phyloP scores from a whole-genome alignment of 371 early-diverging fungal genomes.

The Lichtheimia ramosa region DNA sequence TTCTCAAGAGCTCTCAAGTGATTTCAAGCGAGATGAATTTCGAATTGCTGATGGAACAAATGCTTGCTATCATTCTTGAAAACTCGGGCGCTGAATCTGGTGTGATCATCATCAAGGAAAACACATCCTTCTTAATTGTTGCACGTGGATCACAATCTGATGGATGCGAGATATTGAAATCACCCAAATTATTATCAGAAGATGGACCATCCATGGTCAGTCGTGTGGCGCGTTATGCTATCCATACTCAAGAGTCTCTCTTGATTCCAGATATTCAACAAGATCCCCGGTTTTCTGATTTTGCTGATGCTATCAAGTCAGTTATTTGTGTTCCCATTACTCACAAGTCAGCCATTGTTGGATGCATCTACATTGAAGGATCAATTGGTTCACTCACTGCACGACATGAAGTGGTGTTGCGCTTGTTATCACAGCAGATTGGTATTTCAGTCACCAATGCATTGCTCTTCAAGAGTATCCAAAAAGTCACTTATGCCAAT shows the following conservation, averaged over 20 bases:
- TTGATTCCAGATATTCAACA: constrained; percentile 39
- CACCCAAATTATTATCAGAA: constrained; percentile 36
- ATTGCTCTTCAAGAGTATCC: constrained; percentile 51
- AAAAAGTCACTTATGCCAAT: constrained; percentile 46
- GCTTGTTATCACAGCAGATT: constrained; percentile 56
- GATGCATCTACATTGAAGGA: constrained; percentile 61
- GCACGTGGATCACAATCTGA: constrained; percentile 40
- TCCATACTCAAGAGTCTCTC: constrained; percentile 40
- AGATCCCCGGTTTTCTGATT: constrained; percentile 45
- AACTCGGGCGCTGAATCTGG: constrained; percentile 51
- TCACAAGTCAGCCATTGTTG: constrained; percentile 56
- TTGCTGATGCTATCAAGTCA: constrained; percentile 33
- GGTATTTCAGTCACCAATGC: constrained; percentile 66
- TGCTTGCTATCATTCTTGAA: constrained; percentile 52
- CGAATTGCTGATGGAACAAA: constrained; percentile 49
- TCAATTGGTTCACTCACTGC: constrained; percentile 51
- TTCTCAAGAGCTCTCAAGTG: constrained; percentile 51
- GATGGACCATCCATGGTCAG: constrained; percentile 39
- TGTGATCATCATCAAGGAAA: constrained; percentile 49
- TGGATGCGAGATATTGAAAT: constrained; percentile 35
- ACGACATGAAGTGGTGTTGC: constrained; percentile 52
- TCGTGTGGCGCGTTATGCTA: constrained; percentile 40
- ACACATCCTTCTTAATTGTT: constrained; percentile 38
- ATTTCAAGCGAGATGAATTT: constrained; percentile 58
- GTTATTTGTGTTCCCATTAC: constrained; percentile 60